Evolutionary conservation across 176 grass and related monocot species (phyloP).

Genomic region (Raddia guianensis): DNA sequence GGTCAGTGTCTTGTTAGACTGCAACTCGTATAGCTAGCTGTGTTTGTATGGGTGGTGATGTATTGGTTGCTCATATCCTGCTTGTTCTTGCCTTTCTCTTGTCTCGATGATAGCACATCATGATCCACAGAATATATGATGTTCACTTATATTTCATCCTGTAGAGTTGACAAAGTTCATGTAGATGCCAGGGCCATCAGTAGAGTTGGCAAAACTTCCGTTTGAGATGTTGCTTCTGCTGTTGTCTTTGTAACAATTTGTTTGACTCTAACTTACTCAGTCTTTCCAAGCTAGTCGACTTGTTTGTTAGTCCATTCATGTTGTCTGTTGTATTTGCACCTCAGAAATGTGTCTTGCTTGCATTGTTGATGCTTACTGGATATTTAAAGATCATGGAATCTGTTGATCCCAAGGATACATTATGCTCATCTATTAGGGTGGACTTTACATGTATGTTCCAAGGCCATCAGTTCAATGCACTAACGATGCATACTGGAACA

Average conservation of each 20-base stretch:
- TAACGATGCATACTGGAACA: neutral
- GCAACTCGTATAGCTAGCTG: neutral
- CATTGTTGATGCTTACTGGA: neutral
- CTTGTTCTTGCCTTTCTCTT: neutral
- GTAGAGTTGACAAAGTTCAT: neutral
- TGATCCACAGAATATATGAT: neutral
- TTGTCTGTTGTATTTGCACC: neutral
- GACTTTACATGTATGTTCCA: neutral
- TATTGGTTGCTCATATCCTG: neutral
- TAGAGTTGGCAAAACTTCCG: too few species aligned
- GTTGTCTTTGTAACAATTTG: neutral
- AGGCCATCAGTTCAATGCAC: neutral
- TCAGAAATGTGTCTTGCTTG: neutral
- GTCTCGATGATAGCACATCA: neutral
- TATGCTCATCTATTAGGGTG: neutral
- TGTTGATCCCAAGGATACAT: neutral
- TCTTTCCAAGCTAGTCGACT: neutral
- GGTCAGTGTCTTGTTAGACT: neutral
- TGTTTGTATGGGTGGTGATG: neutral
- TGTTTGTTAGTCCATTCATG: neutral
- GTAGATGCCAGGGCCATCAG: neutral
- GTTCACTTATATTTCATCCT: neutral
- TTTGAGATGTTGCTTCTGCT: neutral
- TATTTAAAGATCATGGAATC: too few species aligned
- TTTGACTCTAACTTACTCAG: neutral